Percentiles rank a stretch among this genome's conserved stretches.
Conservation (phyloP, 805 yeast genomes). For the Pichia exigua region DNA sequence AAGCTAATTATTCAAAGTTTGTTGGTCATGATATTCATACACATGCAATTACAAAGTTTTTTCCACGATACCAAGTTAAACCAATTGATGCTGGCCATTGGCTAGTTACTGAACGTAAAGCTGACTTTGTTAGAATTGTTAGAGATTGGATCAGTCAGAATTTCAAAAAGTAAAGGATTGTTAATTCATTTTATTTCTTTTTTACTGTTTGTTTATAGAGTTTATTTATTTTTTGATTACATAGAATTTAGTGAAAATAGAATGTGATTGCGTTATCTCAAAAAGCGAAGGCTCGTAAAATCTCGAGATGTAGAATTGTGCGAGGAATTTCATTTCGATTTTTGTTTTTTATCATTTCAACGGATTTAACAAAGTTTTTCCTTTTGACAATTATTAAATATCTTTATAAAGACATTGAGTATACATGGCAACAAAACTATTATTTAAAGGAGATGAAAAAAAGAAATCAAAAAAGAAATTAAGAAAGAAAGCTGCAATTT, state of each 20-base stretch:
- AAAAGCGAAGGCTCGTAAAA: too few relatives aligned
- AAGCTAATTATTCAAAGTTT: conserved; percentile 59
- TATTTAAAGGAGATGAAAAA: conserved; percentile 25
- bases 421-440: conserved; percentile 27
- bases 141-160: conserved; percentile 35
- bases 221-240: too few relatives aligned
- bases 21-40: conserved; percentile 19
- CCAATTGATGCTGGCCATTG: conserved; percentile 86
- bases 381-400: too few relatives aligned
- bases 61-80: conserved; percentile 59
- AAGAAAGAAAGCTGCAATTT: conserved; percentile 5
- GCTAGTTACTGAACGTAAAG: conserved; percentile 79
- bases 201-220: neutral
- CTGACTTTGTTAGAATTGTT: conserved; percentile 56
- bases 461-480: conserved; percentile 10
- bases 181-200: neutral
- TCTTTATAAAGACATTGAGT: too few relatives aligned
- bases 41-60: conserved; percentile 25
- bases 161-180: neutral
- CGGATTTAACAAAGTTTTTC: too few relatives aligned
- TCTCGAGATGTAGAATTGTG: too few relatives aligned
- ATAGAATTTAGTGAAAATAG: too few relatives aligned
- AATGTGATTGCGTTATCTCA: too few relatives aligned
- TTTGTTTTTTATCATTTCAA: too few relatives aligned
- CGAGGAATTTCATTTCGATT: too few relatives aligned